A percentile compares a stretch with the other conserved stretches of the same genome.
These are phyloP conservation scores for Starmerella davenportii DNA, from an alignment of 805 yeast genomes.

Conservation along the genomic window DNA sequence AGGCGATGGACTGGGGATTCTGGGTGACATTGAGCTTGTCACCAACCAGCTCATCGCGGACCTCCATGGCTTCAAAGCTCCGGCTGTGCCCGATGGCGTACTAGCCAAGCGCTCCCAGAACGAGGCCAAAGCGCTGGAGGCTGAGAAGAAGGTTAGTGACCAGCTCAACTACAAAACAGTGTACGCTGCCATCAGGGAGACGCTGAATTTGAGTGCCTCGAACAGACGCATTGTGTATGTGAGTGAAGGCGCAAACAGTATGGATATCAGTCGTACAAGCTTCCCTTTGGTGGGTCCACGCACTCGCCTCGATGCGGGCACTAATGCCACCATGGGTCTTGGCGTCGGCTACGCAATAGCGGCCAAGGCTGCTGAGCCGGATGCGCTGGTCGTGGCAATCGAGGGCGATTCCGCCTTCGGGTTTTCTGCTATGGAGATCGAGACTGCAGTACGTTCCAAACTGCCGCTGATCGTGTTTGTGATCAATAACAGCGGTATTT, in stretches of 20 bases:
- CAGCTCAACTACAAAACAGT: constrained; percentile 35
- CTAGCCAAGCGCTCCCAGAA: constrained; percentile 18
- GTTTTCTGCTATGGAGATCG: constrained; percentile 55
- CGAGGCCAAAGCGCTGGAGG: constrained; percentile 20
- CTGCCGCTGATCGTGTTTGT: constrained; percentile 40
- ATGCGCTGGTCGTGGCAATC: constrained; percentile 34
- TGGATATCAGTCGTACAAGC: constrained; percentile 50
- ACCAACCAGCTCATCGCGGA: constrained; percentile 23
- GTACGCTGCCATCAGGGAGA: constrained; percentile 31
- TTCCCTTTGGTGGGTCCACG: constrained; percentile 38
- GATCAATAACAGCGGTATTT: constrained; percentile 61
- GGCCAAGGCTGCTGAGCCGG: constrained; percentile 32
- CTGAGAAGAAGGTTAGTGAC: constrained; percentile 21
- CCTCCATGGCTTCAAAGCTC: constrained; percentile 24
- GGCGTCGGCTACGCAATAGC: constrained; percentile 57
- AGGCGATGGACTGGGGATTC: constrained; percentile 31
- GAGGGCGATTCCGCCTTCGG: constrained; percentile 71
- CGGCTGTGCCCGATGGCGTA: constrained; percentile 20
- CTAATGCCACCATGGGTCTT: constrained; percentile 63
- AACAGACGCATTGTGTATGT: constrained; percentile 28
- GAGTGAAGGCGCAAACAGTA: constrained; percentile 62
- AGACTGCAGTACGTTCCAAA: constrained; percentile 40
- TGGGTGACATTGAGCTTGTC: constrained; percentile 36
- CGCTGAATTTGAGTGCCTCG: constrained; percentile 18
- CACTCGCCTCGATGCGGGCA: constrained; percentile 50